These are phyloP conservation scores for Leavenworthia alabamica DNA, from an alignment of 345 rosid species.

Conservation along the genomic window DNA sequence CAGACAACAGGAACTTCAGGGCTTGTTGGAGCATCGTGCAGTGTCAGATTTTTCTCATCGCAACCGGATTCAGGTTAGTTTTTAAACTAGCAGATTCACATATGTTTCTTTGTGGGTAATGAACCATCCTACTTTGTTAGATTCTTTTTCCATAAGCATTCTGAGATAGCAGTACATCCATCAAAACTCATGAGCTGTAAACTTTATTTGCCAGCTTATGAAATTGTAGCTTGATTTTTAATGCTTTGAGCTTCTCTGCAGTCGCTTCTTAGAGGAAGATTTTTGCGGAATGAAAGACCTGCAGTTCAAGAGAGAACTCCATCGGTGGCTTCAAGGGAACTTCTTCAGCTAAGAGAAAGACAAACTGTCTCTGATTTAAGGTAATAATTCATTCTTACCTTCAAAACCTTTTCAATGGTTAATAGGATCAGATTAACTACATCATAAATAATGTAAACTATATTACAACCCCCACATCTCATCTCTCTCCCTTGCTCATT, in stretches of 20 bases:
- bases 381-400: slow-evolving; percentile 42
- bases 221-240: slow-evolving; percentile 9
- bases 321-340: slow-evolving; percentile 74
- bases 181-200: neutral
- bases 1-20: slow-evolving; percentile 84
- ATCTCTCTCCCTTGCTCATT: neutral
- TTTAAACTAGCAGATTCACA: neutral
- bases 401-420: neutral
- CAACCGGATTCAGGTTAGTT: slow-evolving; percentile 86
- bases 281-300: slow-evolving; percentile 78
- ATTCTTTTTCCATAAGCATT: neutral
- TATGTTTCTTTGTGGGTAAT: neutral
- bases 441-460: neutral
- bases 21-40: slow-evolving; percentile 88
- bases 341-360: slow-evolving; percentile 79
- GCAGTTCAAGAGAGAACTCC: slow-evolving; percentile 72
- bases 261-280: slow-evolving; percentile 95
- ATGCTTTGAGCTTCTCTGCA: slow-evolving; percentile 33
- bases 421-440: neutral
- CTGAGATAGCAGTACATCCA: neutral
- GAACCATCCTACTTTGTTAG: neutral
- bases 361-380: slow-evolving; percentile 93
- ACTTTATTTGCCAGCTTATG: neutral
- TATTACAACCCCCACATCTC: neutral
- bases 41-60: slow-evolving; percentile 99